Conservation (phyloP, 140 eudicot species). For the Flaveria floridana region DNA sequence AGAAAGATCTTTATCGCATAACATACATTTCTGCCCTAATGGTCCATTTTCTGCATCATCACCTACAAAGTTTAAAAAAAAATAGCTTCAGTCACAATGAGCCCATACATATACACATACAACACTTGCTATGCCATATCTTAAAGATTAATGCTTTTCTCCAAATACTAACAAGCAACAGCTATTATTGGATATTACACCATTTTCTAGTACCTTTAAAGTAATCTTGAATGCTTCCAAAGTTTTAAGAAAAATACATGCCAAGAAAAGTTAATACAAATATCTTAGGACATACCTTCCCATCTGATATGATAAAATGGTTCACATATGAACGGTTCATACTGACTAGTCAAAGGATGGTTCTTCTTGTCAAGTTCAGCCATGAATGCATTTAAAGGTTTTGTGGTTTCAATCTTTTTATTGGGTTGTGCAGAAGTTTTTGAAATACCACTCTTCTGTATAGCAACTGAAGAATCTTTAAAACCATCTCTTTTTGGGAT, state of each 20-base stretch:
- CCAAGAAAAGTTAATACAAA: slow-evolving; percentile 3
- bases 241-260: not conserved
- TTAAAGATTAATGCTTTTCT: not conserved
- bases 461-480: slow-evolving; percentile 25
- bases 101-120: not conserved
- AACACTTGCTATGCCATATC: not conserved
- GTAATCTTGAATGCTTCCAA: not conserved
- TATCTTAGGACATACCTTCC: slow-evolving; percentile 37
- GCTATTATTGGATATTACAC: slow-evolving; percentile 1
- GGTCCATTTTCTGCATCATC: slow-evolving; percentile 29
- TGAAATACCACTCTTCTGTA: slow-evolving; percentile 27
- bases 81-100: slow-evolving; percentile 13
- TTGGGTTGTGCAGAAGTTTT: slow-evolving; percentile 22
- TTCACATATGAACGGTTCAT: slow-evolving; percentile 28
- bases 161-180: not conserved
- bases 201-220: not conserved
- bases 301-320: slow-evolving; percentile 47
- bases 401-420: slow-evolving; percentile 27
- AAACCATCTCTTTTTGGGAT: not conserved
- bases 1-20: slow-evolving; percentile 50
- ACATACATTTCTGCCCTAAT: slow-evolving; percentile 31
- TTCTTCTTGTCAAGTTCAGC: slow-evolving; percentile 31
- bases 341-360: slow-evolving; percentile 25
- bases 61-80: slow-evolving; percentile 27
- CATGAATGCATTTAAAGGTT: slow-evolving; percentile 28